Evolutionary conservation across 768 basidiomycete species (phyloP).

Genomic region (Calvatia gigantea): DNA sequence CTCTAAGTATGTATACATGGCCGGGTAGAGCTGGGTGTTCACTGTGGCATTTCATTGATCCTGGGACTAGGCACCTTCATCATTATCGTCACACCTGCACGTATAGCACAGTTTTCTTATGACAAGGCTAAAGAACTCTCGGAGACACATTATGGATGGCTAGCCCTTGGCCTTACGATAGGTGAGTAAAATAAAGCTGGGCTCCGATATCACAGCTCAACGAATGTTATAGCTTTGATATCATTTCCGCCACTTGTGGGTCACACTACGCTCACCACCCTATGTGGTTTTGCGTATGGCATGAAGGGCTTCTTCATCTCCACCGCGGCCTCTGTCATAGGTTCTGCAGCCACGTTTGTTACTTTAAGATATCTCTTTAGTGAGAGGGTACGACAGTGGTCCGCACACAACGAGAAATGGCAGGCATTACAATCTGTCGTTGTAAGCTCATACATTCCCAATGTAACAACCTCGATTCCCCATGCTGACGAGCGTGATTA

Average conservation of each 20-base stretch:
- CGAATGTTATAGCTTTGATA: constrained; percentile 32
- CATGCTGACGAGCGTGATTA: not conserved
- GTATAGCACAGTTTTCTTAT: constrained; percentile 69
- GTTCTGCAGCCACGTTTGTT: constrained; percentile 60
- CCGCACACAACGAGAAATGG: constrained; percentile 67
- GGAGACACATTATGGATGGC: constrained; percentile 57
- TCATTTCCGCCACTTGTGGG: constrained; percentile 65
- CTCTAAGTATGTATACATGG: constrained; percentile 34
- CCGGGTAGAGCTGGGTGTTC: not conserved
- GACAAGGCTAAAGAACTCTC: constrained; percentile 63
- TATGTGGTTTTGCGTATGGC: constrained; percentile 85
- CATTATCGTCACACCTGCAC: constrained; percentile 55
- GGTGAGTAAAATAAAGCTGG: constrained; percentile 34
- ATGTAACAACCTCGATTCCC: not conserved
- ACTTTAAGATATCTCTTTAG: constrained; percentile 58
- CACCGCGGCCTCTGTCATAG: constrained; percentile 54
- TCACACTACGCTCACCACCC: constrained; percentile 59
- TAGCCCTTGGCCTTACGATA: constrained; percentile 47
- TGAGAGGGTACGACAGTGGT: constrained; percentile 53
- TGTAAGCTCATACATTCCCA: constrained; percentile 36
- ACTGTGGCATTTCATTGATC: not conserved
- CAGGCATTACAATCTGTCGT: constrained; percentile 72
- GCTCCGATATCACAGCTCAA: not conserved
- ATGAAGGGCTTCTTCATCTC: constrained; percentile 72
- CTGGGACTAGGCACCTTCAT: constrained; percentile 33